Conservation (phyloP, 1,284 basidiomycete species). For the Leccinum subrobustum region DNA sequence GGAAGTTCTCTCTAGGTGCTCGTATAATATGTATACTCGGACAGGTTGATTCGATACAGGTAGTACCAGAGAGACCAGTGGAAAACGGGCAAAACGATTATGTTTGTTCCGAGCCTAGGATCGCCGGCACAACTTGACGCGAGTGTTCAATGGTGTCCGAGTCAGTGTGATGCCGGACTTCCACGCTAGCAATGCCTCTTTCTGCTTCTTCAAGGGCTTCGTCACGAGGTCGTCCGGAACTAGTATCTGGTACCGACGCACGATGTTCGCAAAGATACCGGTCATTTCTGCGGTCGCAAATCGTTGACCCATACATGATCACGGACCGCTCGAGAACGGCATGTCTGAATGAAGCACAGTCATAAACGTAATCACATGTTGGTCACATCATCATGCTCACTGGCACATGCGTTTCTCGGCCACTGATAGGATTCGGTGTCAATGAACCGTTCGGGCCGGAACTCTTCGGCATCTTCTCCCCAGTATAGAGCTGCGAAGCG, state of each 20-base stretch:
- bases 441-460: too few species aligned
- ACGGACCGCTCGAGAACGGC: constrained; percentile 40
- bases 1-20: neutral
- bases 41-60: neutral
- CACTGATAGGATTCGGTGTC: too few species aligned
- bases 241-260: constrained; percentile 30
- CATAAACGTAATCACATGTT: neutral
- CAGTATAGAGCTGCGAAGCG: too few species aligned
- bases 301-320: constrained; percentile 42
- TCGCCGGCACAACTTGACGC: constrained; percentile 23
- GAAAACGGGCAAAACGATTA: neutral
- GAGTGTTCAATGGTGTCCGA: constrained; percentile 22
- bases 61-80: neutral
- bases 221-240: constrained; percentile 35
- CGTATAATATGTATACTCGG: neutral
- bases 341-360: constrained; percentile 22
- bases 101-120: constrained; percentile 2
- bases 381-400: neutral
- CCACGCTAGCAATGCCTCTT: constrained; percentile 31
- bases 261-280: constrained; percentile 31
- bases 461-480: too few species aligned
- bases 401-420: too few species aligned
- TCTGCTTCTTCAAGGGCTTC: constrained; percentile 28
- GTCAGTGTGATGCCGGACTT: constrained; percentile 31
- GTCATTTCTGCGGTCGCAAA: constrained; percentile 32